Evolutionary conservation across 345 rosid species (phyloP).

Genomic region (Populus alba): DNA sequence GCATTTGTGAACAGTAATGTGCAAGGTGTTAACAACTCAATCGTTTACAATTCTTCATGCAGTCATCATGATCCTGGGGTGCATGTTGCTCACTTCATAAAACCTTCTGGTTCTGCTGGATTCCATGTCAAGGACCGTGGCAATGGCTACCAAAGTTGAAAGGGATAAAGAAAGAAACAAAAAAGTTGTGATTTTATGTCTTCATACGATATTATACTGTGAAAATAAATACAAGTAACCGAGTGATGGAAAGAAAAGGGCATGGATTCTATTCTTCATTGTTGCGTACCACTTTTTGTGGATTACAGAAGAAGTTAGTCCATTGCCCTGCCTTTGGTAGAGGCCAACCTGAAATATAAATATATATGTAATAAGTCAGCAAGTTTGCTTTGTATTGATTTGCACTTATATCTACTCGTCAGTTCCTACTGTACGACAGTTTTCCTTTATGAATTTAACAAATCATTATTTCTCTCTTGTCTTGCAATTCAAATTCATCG

Average conservation of each 20-base stretch:
- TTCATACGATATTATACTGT: not conserved
- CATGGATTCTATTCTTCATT: slow-evolving; percentile 36
- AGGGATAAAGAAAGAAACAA: not conserved
- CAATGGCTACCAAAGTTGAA: slow-evolving; percentile 36
- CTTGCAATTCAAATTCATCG: not conserved
- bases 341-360: not conserved
- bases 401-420: not conserved
- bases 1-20: slow-evolving; percentile 80
- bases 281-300: slow-evolving; percentile 18
- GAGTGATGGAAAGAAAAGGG: slow-evolving; percentile 8
- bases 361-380: not conserved
- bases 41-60: slow-evolving; percentile 58
- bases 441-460: not conserved
- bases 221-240: slow-evolving; percentile 17
- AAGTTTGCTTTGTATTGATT: not conserved
- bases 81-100: slow-evolving; percentile 52
- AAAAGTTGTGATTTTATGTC: slow-evolving; percentile 2
- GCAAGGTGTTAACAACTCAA: slow-evolving; percentile 83
- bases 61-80: slow-evolving; percentile 81
- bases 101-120: slow-evolving; percentile 44
- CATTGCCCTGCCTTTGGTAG: not conserved
- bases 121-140: slow-evolving; percentile 43
- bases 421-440: not conserved
- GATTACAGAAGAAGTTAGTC: slow-evolving; percentile 24
- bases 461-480: not conserved